These are phyloP conservation scores for Lepiota subincarnata DNA, from an alignment of 768 basidiomycete genomes.

Conservation along the genomic window DNA sequence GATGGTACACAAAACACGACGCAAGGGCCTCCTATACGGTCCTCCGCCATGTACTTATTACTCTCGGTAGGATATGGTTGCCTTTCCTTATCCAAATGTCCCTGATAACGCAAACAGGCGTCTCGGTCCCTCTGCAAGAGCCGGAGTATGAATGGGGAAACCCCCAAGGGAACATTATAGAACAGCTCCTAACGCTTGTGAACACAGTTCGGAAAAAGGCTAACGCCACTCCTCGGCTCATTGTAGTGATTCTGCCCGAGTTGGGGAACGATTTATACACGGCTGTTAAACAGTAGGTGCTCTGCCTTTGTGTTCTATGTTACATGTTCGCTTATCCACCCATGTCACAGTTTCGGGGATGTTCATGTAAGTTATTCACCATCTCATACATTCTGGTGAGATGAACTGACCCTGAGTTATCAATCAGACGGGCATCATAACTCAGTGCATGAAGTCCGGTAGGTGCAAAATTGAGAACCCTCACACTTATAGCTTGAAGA, in stretches of 20 bases:
- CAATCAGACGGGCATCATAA: conserved; percentile 63
- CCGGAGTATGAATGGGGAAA: background rate
- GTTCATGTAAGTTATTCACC: conserved; percentile 19
- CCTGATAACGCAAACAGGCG: conserved; percentile 46
- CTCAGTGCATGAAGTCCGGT: conserved; percentile 65
- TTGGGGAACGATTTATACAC: conserved; percentile 11
- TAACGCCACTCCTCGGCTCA: conserved; percentile 42
- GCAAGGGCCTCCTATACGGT: conserved; percentile 50
- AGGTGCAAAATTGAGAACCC: conserved; percentile 61
- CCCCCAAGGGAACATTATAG: conserved; percentile 14
- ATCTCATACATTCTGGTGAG: background rate
- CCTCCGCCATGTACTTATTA: conserved; percentile 24
- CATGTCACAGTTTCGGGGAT: conserved; percentile 59
- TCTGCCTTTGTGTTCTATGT: background rate
- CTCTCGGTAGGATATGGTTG: conserved; percentile 47
- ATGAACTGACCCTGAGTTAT: background rate
- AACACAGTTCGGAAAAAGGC: conserved; percentile 34
- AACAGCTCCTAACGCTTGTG: conserved; percentile 50
- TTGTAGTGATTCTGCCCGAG: conserved; percentile 52
- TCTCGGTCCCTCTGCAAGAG: conserved; percentile 23
- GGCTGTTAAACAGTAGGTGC: conserved; percentile 14
- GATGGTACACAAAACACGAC: conserved; percentile 42
- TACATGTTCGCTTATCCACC: background rate
- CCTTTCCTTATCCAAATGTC: conserved; percentile 27
- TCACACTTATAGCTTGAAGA: background rate